These are phyloP conservation scores for Afroboletus lepidellus DNA, from an alignment of 1,284 basidiomycete species.

Conservation along the genomic window DNA sequence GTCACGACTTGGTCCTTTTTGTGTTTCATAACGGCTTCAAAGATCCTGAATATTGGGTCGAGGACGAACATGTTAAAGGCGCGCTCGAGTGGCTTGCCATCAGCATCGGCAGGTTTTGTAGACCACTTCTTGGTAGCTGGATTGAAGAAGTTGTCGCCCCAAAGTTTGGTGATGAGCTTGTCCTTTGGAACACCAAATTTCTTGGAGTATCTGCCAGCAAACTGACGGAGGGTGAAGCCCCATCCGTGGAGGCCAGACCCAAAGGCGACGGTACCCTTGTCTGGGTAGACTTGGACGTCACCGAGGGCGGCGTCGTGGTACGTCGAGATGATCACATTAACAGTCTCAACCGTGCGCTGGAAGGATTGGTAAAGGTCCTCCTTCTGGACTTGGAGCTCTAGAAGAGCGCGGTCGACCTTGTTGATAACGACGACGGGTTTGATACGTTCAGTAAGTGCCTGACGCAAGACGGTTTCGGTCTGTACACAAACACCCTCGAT, in stretches of 20 bases:
- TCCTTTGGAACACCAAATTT: constrained; percentile 99
- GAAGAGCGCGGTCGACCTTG: constrained; percentile 99
- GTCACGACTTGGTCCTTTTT: constrained; percentile 89
- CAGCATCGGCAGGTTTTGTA: constrained; percentile 73
- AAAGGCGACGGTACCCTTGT: constrained; percentile 98
- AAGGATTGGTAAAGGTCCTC: constrained; percentile 98
- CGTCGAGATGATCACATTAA: constrained; percentile 98
- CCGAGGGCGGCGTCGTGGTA: constrained; percentile 95
- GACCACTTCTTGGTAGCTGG: constrained; percentile 97
- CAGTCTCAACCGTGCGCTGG: constrained; percentile 95
- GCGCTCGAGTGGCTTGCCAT: constrained; percentile 89
- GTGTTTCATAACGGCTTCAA: constrained; percentile 99
- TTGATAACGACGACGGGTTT: constrained; percentile 99
- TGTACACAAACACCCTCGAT: constrained; percentile 99
- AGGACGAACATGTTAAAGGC: constrained; percentile 97
- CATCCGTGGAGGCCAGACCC: constrained; percentile 99
- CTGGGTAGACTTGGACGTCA: constrained; percentile 99
- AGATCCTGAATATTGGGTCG: constrained; percentile 99
- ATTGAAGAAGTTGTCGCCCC: constrained; percentile 99
- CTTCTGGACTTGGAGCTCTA: constrained; percentile 97
- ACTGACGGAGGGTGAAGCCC: constrained; percentile 99
- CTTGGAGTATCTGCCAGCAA: constrained; percentile 94
- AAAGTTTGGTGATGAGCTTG: constrained; percentile 97
- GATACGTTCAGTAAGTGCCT: constrained; percentile 97
- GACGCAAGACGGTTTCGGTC: constrained; percentile 98